Percentiles rank a stretch among this genome's conserved stretches.
Conservation (phyloP, 2,329 filamentous ascomycete genomes). For the Chaetomium globosum region DNA sequence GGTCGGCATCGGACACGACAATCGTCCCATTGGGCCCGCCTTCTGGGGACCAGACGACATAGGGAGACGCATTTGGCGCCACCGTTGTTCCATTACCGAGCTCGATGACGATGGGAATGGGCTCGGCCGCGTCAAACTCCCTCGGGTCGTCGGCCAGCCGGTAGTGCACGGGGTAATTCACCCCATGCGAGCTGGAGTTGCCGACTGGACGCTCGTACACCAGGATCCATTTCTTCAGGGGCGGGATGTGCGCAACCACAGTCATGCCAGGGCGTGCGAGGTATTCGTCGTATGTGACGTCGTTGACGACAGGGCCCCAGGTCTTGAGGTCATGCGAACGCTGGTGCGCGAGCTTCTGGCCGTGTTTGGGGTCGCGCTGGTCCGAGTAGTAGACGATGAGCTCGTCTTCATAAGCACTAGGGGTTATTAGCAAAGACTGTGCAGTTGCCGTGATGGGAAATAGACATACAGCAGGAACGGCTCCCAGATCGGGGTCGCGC, state of each 20-base stretch:
- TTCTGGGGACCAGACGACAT: constrained; percentile 48
- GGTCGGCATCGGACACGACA: constrained; percentile 46
- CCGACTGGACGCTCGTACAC: constrained; percentile 43
- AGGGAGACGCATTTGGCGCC: constrained; percentile 47
- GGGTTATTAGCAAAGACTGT: constrained; percentile 33
- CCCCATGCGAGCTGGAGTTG: constrained; percentile 38
- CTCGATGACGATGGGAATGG: constrained; percentile 41
- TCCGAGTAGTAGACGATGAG: constrained; percentile 72
- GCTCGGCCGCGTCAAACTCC: constrained; percentile 42
- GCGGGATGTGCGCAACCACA: constrained; percentile 41
- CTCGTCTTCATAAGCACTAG: constrained; percentile 52
- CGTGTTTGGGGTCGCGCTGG: constrained; percentile 66
- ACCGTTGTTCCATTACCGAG: constrained; percentile 23
- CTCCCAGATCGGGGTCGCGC: constrained; percentile 70
- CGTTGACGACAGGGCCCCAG: constrained; percentile 63
- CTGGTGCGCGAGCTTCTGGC: constrained; percentile 71
- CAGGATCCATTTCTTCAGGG: constrained; percentile 34
- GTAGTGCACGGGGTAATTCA: constrained; percentile 50
- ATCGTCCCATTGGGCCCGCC: constrained; percentile 51
- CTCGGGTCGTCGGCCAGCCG: constrained; percentile 46
- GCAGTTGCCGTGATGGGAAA: background rate
- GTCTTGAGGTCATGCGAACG: constrained; percentile 58
- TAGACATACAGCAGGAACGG: constrained; percentile 58
- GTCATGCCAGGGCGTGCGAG: constrained; percentile 70
- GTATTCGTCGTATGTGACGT: constrained; percentile 65